Percentiles rank a stretch among this genome's conserved stretches.
Conservation (phyloP, 148 eudicot species). For the Rhododendron mucronatum region DNA sequence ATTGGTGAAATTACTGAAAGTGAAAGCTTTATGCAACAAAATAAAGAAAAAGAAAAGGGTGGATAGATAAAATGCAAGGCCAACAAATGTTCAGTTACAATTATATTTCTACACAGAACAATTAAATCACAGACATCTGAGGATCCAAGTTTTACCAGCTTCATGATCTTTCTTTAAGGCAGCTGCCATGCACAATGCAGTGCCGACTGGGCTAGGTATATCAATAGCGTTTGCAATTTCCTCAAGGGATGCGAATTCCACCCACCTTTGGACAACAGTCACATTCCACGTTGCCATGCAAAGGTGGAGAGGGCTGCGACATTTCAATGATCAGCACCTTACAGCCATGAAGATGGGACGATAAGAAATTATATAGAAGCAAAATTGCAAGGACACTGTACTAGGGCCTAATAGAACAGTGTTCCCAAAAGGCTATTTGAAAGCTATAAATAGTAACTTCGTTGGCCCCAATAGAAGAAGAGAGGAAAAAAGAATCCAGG, state of each 20-base stretch:
- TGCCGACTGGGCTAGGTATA: constrained; percentile 67
- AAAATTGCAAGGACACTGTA: not conserved
- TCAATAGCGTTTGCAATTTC: constrained; percentile 85
- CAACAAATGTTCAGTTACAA: not conserved
- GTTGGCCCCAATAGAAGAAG: not conserved
- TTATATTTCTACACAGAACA: not conserved
- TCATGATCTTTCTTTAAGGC: constrained; percentile 91
- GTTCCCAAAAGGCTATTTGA: not conserved
- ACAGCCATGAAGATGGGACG: not conserved
- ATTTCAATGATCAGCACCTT: constrained; percentile 15
- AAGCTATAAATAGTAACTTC: not conserved
- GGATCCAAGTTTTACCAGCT: constrained; percentile 46
- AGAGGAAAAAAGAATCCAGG: not conserved
- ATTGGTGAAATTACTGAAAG: not conserved
- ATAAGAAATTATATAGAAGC: not conserved
- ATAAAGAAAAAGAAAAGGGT: not conserved
- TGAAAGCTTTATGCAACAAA: not conserved
- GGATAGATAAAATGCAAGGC: not conserved
- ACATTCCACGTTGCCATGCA: constrained; percentile 85
- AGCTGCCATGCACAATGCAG: constrained; percentile 98
- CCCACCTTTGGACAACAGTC: constrained; percentile 85
- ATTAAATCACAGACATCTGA: not conserved
- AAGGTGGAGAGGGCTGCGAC: constrained; percentile 85
- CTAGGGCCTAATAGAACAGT: not conserved
- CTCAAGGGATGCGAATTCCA: constrained; percentile 71